Percentiles rank a stretch among this genome's conserved stretches.
phyloP scores from a whole-genome alignment of 148 eudicot species.

The Silene conica region DNA sequence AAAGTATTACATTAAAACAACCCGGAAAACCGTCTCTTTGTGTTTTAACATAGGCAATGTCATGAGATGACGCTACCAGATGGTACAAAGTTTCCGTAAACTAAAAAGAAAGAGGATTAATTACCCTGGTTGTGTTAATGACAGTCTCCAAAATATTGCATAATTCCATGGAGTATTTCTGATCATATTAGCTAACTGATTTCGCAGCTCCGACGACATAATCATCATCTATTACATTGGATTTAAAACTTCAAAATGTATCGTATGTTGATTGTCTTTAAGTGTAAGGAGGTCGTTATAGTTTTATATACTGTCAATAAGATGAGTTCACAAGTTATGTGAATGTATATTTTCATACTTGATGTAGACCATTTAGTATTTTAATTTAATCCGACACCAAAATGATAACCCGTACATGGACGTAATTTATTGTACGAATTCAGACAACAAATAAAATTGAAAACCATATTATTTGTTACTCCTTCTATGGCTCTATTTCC shows the following conservation, averaged over 20 bases:
- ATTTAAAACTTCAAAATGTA: too few species aligned
- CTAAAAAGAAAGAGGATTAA: background rate
- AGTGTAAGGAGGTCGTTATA: background rate
- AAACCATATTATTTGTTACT: too few species aligned
- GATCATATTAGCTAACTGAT: constrained; percentile 47
- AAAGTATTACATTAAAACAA: background rate
- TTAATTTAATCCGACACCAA: too few species aligned
- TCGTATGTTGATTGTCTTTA: background rate
- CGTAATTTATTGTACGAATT: too few species aligned
- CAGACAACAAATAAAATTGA: too few species aligned
- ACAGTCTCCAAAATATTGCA: constrained; percentile 55
- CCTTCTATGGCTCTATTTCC: too few species aligned
- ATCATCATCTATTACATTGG: too few species aligned
- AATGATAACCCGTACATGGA: too few species aligned
- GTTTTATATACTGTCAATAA: background rate
- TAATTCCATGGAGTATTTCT: constrained; percentile 59
- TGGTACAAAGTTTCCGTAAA: background rate
- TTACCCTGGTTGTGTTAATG: constrained; percentile 39
- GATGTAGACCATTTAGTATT: background rate
- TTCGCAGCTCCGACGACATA: background rate
- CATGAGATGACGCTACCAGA: too few species aligned
- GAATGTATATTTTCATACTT: background rate
- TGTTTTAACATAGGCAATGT: too few species aligned
- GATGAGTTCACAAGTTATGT: too few species aligned
- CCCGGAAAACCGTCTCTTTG: too few species aligned